These are phyloP conservation scores for Puccinellia tenuiflora DNA, from an alignment of 176 grass and related monocot genomes.

Conservation along the genomic window DNA sequence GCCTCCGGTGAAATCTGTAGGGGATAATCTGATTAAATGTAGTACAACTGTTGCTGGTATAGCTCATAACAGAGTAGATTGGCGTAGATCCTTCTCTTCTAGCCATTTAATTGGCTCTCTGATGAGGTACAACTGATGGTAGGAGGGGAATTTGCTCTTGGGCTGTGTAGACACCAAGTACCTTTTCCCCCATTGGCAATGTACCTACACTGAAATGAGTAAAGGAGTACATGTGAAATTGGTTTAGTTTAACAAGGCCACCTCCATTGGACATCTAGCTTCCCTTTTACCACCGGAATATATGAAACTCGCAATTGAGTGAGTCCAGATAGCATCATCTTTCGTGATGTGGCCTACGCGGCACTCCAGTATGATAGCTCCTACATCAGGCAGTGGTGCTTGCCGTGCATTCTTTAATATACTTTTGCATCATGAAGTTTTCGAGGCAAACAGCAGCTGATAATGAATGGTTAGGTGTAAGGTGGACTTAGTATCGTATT, in stretches of 20 bases:
- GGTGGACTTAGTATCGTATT: not conserved
- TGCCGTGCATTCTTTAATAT: not conserved
- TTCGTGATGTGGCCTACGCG: not conserved
- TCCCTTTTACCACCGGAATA: not conserved
- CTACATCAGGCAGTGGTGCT: not conserved
- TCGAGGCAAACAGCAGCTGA: not conserved
- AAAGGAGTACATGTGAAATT: not conserved
- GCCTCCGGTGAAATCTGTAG: not conserved
- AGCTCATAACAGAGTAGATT: not conserved
- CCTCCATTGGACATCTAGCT: too few species aligned
- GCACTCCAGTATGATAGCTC: not conserved
- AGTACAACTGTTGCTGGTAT: not conserved
- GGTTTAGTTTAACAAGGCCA: too few species aligned
- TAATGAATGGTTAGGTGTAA: not conserved
- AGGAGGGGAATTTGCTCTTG: not conserved
- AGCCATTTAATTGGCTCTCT: not conserved
- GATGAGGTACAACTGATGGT: not conserved
- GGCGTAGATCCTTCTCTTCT: not conserved
- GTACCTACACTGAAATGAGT: not conserved
- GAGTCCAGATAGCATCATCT: not conserved
- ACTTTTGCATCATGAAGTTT: not conserved
- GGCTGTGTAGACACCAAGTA: not conserved
- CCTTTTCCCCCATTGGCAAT: not conserved
- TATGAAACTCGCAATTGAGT: not conserved
- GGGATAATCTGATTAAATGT: slow-evolving; percentile 3